Conservation (phyloP, 2,329 filamentous ascomycete species). For the Xylaria digitata region DNA sequence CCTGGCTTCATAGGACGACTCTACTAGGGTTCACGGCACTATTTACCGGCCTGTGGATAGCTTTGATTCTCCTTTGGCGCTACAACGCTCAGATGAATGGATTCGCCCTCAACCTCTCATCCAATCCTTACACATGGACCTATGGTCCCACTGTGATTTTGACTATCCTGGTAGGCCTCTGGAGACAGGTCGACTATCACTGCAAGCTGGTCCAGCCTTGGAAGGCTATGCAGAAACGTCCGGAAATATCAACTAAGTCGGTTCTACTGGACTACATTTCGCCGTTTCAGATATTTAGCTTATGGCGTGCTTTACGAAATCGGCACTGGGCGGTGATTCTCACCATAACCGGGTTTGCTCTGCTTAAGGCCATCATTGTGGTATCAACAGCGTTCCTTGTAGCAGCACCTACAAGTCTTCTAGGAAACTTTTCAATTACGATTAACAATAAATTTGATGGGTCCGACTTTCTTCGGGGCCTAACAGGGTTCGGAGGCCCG, state of each 20-base stretch:
- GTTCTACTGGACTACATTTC: neutral
- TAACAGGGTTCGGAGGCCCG: too few species aligned
- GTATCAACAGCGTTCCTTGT: too few species aligned
- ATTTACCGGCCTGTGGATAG: neutral
- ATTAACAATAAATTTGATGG: too few species aligned
- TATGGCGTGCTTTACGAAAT: neutral
- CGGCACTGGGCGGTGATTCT: neutral
- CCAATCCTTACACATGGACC: neutral
- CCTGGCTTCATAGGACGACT: neutral
- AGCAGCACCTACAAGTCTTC: too few species aligned
- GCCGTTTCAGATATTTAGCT: neutral
- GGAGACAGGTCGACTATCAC: constrained; percentile 5
- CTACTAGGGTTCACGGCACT: neutral
- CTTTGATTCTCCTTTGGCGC: neutral
- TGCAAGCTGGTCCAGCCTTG: constrained; percentile 3
- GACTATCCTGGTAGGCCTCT: neutral
- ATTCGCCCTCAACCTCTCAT: neutral
- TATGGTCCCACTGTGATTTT: neutral
- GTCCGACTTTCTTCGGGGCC: too few species aligned
- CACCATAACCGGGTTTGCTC: neutral
- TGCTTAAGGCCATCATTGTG: neutral
- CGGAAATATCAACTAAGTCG: neutral
- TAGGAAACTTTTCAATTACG: too few species aligned
- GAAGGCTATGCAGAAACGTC: neutral
- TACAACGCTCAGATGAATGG: neutral